phyloP scores from a whole-genome alignment of 176 grass and related monocot species.

The Neostapfia colusana region DNA sequence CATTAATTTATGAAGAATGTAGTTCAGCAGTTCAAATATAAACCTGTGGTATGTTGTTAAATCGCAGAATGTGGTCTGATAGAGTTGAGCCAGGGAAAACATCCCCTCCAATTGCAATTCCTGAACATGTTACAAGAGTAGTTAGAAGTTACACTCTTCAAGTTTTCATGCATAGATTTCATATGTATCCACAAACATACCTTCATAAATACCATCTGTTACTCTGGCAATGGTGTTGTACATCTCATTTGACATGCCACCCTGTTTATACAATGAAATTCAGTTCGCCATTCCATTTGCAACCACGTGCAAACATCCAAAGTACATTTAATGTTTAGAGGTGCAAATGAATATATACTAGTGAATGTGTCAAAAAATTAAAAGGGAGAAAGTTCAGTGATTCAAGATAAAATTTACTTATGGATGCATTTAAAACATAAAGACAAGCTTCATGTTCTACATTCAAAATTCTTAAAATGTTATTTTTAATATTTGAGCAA shows the following conservation, averaged over 20 bases:
- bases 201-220: conserved; percentile 99
- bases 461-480: conserved; percentile 12
- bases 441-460: not conserved
- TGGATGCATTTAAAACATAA: conserved; percentile 15
- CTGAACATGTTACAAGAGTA: conserved; percentile 41
- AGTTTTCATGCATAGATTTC: not conserved
- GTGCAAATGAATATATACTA: not conserved
- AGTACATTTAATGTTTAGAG: not conserved
- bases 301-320: not conserved
- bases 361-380: conserved; percentile 5
- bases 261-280: conserved; percentile 56
- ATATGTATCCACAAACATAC: conserved; percentile 41
- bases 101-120: conserved; percentile 99
- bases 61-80: conserved; percentile 92
- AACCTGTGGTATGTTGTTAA: conserved; percentile 98
- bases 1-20: conserved; percentile 12
- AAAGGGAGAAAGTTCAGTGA: not conserved
- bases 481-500: conserved; percentile 7
- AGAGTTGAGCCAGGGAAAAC: conserved; percentile 98
- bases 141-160: conserved; percentile 6
- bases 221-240: conserved; percentile 97
- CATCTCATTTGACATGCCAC: conserved; percentile 98
- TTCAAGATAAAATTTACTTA: not conserved
- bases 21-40: conserved; percentile 19
- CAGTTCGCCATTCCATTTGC: not conserved